Evolutionary conservation across 805 yeast species (phyloP), one percentile per base, ranked within the genome.

Genomic region (Metschnikowia picachoensis): DNA sequence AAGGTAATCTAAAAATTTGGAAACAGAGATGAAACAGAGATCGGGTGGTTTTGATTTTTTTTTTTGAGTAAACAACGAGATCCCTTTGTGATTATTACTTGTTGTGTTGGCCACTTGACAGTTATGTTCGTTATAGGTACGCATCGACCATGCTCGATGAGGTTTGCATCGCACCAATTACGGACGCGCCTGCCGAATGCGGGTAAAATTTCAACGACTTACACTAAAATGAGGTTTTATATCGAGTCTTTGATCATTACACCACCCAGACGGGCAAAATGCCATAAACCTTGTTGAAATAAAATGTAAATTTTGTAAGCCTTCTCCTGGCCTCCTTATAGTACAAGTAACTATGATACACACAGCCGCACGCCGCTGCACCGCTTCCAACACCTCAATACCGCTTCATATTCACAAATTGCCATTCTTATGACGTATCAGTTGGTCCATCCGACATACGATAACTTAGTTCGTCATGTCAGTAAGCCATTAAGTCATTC

Each of bases 291-390:
- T 20, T 5, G 2, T 20, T 20, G 1, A 20, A 20, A 20, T 20
- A 20, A 3, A 20, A 20, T 20, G 25, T 20, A 3, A 1, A 20
- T 20, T 20, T 20, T 20, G 7, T 20, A 20, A 7, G 7, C 25
- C 25, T 20, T 20, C 25, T 20, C 7, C 7, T 20, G 25, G 3
- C 25, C 25, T 20, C 25, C 46, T 41, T 54, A 55, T 50, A 48
- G 49, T 47, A 51, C 59, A 52, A 43, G 53, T 44, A 47, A 45
- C 48, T 50, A 50, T 49, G 49, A 46, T 47, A 49, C 51, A 49
- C 30, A 42, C 30, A 44, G 35, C 40, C 8, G 43, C 32, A 25
- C 25, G 40, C 25, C 35, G 17, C 17, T 10, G 16, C 15, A 27
- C 33, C 31, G 12, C 42, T 30, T 14, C 35, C 35, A 38, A 10